Conservation (phyloP, 768 basidiomycete genomes). For the Hortiboletus flavorubellus region DNA sequence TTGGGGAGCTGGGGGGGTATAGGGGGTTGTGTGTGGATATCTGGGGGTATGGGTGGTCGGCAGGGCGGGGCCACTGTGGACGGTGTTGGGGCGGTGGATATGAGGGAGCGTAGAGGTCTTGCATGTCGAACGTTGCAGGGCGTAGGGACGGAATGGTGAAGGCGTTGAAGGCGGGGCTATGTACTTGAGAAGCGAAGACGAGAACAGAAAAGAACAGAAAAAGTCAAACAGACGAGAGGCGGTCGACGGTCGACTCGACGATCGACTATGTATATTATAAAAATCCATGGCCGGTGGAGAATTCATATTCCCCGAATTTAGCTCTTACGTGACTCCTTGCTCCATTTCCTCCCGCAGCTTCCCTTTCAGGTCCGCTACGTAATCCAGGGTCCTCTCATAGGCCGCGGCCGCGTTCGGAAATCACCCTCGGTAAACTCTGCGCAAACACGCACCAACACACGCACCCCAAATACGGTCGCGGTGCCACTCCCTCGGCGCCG, state of each 20-base stretch:
- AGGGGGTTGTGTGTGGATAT: slow-evolving; percentile 30
- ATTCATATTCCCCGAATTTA: slow-evolving; percentile 37
- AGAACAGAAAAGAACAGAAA: slow-evolving; percentile 23
- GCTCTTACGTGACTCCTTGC: slow-evolving; percentile 31
- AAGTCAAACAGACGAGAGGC: slow-evolving; percentile 28
- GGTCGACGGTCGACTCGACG: slow-evolving; percentile 28
- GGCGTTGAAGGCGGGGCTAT: slow-evolving; percentile 32
- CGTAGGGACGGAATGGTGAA: slow-evolving; percentile 39
- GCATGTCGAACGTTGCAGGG: slow-evolving; percentile 42
- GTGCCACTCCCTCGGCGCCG: slow-evolving; percentile 42
- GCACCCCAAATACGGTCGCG: slow-evolving; percentile 19
- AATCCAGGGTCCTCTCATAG: slow-evolving; percentile 33
- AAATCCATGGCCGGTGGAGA: slow-evolving; percentile 38
- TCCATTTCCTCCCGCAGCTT: slow-evolving; percentile 33
- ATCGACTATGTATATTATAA: slow-evolving; percentile 38
- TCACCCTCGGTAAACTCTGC: slow-evolving; percentile 35
- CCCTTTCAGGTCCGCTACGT: slow-evolving; percentile 28
- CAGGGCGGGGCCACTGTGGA: slow-evolving; percentile 32
- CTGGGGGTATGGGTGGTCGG: slow-evolving; percentile 35
- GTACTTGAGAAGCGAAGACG: slow-evolving; percentile 33
- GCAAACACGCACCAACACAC: slow-evolving; percentile 24
- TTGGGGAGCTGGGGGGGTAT: slow-evolving; percentile 35
- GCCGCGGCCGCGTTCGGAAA: slow-evolving; percentile 40
- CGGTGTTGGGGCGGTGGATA: slow-evolving; percentile 41
- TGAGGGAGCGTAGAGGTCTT: slow-evolving; percentile 46